Conservation (phyloP, 192 early-diverging fungal species). For the Pilaira anomala region DNA sequence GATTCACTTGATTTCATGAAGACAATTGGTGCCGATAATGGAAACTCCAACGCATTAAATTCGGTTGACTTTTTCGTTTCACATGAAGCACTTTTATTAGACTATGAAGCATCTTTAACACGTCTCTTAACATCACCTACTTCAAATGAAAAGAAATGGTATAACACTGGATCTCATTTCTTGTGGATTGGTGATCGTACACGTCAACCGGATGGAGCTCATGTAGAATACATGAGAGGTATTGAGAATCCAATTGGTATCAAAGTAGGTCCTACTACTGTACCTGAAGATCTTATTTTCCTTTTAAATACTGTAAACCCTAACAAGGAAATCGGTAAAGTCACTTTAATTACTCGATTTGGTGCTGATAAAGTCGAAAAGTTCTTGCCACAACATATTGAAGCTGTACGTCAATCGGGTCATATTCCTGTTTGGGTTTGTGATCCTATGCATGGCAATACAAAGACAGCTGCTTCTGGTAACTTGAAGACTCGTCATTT, state of each 20-base stretch:
- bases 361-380: conserved; percentile 81
- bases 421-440: conserved; percentile 94
- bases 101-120: conserved; percentile 89
- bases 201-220: conserved; percentile 89
- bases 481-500: conserved; percentile 92
- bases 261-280: conserved; percentile 92
- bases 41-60: conserved; percentile 47
- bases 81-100: conserved; percentile 93
- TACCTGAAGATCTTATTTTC: conserved; percentile 78
- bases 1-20: conserved; percentile 94
- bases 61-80: conserved; percentile 92
- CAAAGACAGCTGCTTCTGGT: conserved; percentile 64
- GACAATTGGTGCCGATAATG: conserved; percentile 82
- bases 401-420: conserved; percentile 79
- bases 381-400: conserved; percentile 83
- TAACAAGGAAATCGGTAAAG: conserved; percentile 80
- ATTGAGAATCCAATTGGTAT: conserved; percentile 95
- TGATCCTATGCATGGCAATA: conserved; percentile 99
- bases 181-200: conserved; percentile 99
- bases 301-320: conserved; percentile 88
- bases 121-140: conserved; percentile 53
- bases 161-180: conserved; percentile 95
- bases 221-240: conserved; percentile 98
- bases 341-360: conserved; percentile 95
- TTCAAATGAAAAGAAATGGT: conserved; percentile 60